phyloP scores from a whole-genome alignment of 2,329 filamentous ascomycete genomes.

The Ophidiomyces ophidiicola region DNA sequence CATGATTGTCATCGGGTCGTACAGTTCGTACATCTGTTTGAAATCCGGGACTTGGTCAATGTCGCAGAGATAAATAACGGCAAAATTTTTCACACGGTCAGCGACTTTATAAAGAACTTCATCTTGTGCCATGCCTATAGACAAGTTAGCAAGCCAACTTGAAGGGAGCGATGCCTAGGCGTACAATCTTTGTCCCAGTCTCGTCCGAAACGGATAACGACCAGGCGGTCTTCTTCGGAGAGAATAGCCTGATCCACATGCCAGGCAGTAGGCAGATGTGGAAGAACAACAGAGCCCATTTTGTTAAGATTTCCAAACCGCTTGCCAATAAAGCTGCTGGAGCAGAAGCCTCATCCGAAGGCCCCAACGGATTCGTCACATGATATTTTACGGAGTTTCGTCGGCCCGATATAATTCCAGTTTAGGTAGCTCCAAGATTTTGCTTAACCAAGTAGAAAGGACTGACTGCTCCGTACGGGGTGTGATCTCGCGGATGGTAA shows the following conservation, averaged over 20 bases:
- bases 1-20: conserved; percentile 91
- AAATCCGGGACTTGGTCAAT: conserved; percentile 79
- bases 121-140: conserved; percentile 60
- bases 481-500: too few species aligned
- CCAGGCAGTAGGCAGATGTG: conserved; percentile 85
- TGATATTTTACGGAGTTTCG: too few species aligned
- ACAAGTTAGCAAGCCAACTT: conserved; percentile 17
- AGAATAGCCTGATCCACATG: conserved; percentile 96
- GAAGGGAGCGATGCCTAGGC: conserved; percentile 4
- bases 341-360: too few species aligned
- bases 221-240: conserved; percentile 78
- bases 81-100: conserved; percentile 67
- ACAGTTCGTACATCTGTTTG: conserved; percentile 88
- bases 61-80: conserved; percentile 79
- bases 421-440: too few species aligned
- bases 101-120: conserved; percentile 92
- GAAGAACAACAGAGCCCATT: conserved; percentile 80
- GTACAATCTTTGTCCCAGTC: conserved; percentile 65
- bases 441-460: too few species aligned
- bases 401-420: too few species aligned
- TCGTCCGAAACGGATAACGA: conserved; percentile 85
- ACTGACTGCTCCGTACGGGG: too few species aligned
- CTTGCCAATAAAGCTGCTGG: too few species aligned
- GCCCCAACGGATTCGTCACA: too few species aligned
- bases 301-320: too few species aligned